phyloP scores from a whole-genome alignment of 2,329 filamentous ascomycete genomes.

The Ascochyta pisi region DNA sequence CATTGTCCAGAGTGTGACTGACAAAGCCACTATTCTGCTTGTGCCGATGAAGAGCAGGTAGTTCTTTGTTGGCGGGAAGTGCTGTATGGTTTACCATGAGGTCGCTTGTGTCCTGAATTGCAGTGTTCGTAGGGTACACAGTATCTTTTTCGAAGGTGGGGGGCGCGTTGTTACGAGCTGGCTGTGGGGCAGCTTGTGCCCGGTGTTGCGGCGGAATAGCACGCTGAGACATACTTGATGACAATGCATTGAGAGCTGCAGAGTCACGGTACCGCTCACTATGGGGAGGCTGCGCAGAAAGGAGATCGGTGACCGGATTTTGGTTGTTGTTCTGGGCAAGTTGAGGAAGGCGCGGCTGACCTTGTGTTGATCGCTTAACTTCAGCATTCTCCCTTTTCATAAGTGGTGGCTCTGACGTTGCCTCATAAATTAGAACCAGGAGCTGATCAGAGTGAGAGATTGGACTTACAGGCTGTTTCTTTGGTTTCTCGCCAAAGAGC shows the following conservation, averaged over 20 bases:
- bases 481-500: background rate
- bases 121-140: background rate
- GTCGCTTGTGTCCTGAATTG: conserved; percentile 1
- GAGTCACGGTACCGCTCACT: background rate
- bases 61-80: background rate
- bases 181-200: background rate
- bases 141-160: background rate
- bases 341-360: background rate
- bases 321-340: background rate
- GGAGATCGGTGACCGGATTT: background rate
- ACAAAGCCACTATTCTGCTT: conserved; percentile 1
- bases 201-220: background rate
- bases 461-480: background rate
- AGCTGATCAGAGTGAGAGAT: background rate
- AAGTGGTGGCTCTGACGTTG: background rate
- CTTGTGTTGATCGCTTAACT: background rate
- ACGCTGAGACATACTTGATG: background rate
- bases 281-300: background rate
- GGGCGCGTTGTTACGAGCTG: background rate
- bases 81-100: background rate
- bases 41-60: conserved; percentile 2
- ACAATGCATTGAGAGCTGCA: background rate
- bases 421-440: background rate
- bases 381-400: background rate
- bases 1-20: background rate